Evolutionary conservation across 2,329 filamentous ascomycete genomes (phyloP), one percentile per base, ranked within the genome.

Genomic region (Epichloe aotearoae): DNA sequence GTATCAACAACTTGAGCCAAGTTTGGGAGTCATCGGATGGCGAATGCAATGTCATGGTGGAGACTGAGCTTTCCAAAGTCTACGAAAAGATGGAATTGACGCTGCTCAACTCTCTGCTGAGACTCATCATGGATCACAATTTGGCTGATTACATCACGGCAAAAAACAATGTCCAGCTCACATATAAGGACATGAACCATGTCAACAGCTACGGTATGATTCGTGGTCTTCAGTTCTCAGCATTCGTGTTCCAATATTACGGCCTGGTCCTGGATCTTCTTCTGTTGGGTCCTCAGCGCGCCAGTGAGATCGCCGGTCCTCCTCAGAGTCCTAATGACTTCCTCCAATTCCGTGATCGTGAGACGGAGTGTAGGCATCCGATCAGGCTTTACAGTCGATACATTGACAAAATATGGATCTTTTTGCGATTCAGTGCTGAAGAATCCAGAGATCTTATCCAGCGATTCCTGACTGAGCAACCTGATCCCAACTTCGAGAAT

Each of bases 101-200:
- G 0, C 74, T 98, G 52, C 79, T 98, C 59, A 98, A 98, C 70
- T 87, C 91, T 52, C 76, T 98, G 34, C 75, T 98, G 47, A 81
- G 93, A 46, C 71, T 98, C 57, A 96, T 98, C 66, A 98, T 98
- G 94, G 94, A 98, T 61, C 93, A 98, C 75, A 98, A 98, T 66
- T 71, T 98, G 71, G 93, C 93, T 5, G 94, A 98, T 67, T 98
- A 98, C 70, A 98, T 98, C 63, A 96, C 91, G 1, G 89, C 91
- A 38, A 98, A 98, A 79, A 98, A 98, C 75, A 98, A 98, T 63
- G 93, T 98, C 12, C 91, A 96, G 66, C 79, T 98, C 55, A 96
- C 94, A 55, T 98, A 98, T 75, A 98, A 98, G 73, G 93, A 98
- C 61, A 98, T 98, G 93, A 97, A 96, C 64, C 93, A 98, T 63